phyloP scores from a whole-genome alignment of 371 early-diverging fungal genomes.

The Mucor mucedo region DNA sequence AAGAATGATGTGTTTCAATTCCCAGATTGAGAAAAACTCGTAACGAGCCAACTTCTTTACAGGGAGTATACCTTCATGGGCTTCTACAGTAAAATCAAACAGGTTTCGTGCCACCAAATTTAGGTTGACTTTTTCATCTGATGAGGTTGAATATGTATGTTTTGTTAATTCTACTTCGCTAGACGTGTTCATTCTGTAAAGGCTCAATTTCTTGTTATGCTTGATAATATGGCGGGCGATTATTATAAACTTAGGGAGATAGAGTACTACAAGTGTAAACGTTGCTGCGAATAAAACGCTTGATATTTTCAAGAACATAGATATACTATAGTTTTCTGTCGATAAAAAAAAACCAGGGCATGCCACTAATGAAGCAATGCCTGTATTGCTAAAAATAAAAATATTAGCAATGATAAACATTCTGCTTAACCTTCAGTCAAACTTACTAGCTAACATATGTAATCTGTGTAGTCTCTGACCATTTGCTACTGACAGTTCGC shows the following conservation, averaged over 20 bases:
- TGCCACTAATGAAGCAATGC: slow-evolving; percentile 34
- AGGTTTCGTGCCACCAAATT: slow-evolving; percentile 34
- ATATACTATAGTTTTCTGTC: slow-evolving; percentile 22
- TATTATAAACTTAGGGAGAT: slow-evolving; percentile 34
- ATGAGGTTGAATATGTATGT: slow-evolving; percentile 6
- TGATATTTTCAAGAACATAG: slow-evolving; percentile 36
- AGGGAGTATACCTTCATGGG: slow-evolving; percentile 48
- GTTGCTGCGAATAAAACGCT: slow-evolving; percentile 41
- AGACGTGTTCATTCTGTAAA: slow-evolving; percentile 22
- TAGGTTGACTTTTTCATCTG: slow-evolving; percentile 18
- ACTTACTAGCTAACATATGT: slow-evolving; percentile 56
- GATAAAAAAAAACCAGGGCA: slow-evolving; percentile 43
- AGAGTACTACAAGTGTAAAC: slow-evolving; percentile 41
- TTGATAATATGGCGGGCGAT: slow-evolving; percentile 31
- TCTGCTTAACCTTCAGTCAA: background rate
- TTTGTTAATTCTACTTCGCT: slow-evolving; percentile 18
- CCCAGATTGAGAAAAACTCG: slow-evolving; percentile 51
- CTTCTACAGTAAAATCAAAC: slow-evolving; percentile 40
- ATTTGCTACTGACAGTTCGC: slow-evolving; percentile 41
- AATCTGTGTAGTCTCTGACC: slow-evolving; percentile 52
- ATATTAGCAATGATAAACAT: background rate
- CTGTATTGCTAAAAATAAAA: slow-evolving; percentile 33
- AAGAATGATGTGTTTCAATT: slow-evolving; percentile 44
- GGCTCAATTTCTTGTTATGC: slow-evolving; percentile 23
- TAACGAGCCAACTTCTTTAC: slow-evolving; percentile 42